Evolutionary conservation across 2,329 filamentous ascomycete genomes (phyloP).

Genomic region (Penicillium sp.): DNA sequence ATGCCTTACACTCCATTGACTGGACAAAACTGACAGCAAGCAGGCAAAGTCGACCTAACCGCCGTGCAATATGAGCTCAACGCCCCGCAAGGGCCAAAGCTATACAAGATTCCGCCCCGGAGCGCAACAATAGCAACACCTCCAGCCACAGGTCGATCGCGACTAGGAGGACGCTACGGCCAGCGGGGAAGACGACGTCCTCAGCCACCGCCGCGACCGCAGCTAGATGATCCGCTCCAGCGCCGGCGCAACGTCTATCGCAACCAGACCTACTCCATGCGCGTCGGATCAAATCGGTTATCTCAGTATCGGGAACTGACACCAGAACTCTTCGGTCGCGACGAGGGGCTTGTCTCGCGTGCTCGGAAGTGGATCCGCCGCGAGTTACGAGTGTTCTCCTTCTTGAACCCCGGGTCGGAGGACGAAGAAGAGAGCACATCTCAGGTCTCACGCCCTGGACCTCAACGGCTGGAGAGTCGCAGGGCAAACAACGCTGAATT

Average conservation of each 20-base stretch:
- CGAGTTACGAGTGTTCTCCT: slow-evolving; percentile 78
- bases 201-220: slow-evolving; percentile 29
- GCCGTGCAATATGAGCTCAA: slow-evolving; percentile 65
- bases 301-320: slow-evolving; percentile 73
- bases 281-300: slow-evolving; percentile 76
- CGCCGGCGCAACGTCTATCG: slow-evolving; percentile 70
- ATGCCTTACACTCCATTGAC: not conserved
- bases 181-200: slow-evolving; percentile 21
- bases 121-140: slow-evolving; percentile 15
- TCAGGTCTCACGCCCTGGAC: slow-evolving; percentile 26
- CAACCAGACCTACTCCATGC: slow-evolving; percentile 67
- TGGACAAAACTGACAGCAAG: not conserved
- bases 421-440: slow-evolving; percentile 18
- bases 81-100: slow-evolving; percentile 52
- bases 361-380: slow-evolving; percentile 78
- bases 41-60: slow-evolving; percentile 52
- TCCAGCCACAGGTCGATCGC: slow-evolving; percentile 3
- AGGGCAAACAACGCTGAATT: slow-evolving; percentile 73
- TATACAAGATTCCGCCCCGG: slow-evolving; percentile 51
- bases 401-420: slow-evolving; percentile 51
- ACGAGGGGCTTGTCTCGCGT: slow-evolving; percentile 66
- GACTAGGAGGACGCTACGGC: slow-evolving; percentile 9
- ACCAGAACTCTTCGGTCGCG: slow-evolving; percentile 60
- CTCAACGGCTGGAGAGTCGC: slow-evolving; percentile 38
- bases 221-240: slow-evolving; percentile 48